These are phyloP conservation scores for Aspergillus arachidicola DNA, from an alignment of 2,329 filamentous ascomycete species.

Conservation along the genomic window DNA sequence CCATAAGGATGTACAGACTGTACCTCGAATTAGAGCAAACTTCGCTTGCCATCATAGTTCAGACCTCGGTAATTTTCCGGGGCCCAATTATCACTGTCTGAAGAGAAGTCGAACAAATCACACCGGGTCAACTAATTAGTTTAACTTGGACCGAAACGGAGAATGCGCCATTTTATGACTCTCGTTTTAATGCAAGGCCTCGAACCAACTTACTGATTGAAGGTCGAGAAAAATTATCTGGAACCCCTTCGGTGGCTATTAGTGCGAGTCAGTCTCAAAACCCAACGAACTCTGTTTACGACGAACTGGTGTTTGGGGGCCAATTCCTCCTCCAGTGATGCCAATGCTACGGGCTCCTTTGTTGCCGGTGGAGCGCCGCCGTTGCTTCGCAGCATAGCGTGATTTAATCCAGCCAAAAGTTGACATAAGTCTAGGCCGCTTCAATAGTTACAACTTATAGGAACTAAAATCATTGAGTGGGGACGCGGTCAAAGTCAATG, in stretches of 20 bases:
- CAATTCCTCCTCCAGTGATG: neutral
- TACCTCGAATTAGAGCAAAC: neutral
- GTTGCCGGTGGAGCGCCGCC: neutral
- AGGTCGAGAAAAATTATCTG: neutral
- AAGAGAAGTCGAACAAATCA: neutral
- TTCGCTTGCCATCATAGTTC: neutral
- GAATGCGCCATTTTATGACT: neutral
- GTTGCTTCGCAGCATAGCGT: neutral
- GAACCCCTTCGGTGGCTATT: neutral
- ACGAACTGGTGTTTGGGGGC: constrained; percentile 1
- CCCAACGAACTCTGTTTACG: constrained; percentile 1
- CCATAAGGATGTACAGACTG: neutral
- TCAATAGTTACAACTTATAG: too few relatives aligned
- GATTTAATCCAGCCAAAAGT: neutral
- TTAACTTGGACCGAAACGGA: neutral
- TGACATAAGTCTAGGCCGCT: neutral
- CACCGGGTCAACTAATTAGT: neutral
- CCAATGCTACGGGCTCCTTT: neutral
- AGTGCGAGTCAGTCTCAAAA: neutral
- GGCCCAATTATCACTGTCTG: neutral
- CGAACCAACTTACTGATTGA: neutral
- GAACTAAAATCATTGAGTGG: neutral
- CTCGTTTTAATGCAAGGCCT: neutral
- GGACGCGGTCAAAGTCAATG: neutral
- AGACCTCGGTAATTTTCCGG: neutral